Evolutionary conservation across 169 alveolate species (phyloP).

Genomic region (Toxoplasma gondii): DNA sequence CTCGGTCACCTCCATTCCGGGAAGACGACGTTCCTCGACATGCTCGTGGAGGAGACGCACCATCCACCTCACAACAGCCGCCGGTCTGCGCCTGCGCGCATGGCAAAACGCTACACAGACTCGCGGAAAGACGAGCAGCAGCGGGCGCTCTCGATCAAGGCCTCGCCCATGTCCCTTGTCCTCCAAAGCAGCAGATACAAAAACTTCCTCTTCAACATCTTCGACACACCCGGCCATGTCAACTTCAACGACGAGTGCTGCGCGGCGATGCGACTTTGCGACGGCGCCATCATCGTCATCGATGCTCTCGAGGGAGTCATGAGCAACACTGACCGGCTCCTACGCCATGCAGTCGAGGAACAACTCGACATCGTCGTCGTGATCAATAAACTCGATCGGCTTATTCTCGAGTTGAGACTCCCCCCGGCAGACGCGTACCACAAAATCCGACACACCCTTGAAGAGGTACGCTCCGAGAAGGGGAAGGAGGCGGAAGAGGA

Average conservation of each 20-base stretch:
- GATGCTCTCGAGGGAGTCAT: slow-evolving; percentile 98
- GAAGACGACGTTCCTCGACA: slow-evolving; percentile 96
- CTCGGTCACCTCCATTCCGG: slow-evolving; percentile 99
- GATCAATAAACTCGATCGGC: slow-evolving; percentile 96
- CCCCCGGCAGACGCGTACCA: slow-evolving; percentile 99
- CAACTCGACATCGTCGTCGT: slow-evolving; percentile 81
- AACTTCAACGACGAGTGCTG: slow-evolving; percentile 97
- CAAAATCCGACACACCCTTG: slow-evolving; percentile 89
- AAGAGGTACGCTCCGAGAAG: slow-evolving; percentile 68
- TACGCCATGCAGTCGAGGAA: slow-evolving; percentile 85
- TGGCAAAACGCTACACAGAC: slow-evolving; percentile 91
- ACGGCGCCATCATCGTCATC: slow-evolving; percentile 95
- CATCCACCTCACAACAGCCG: slow-evolving; percentile 1
- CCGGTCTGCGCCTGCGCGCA: background rate
- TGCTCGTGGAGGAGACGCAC: slow-evolving; percentile 95
- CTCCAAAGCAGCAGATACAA: slow-evolving; percentile 90
- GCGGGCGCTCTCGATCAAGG: slow-evolving; percentile 95
- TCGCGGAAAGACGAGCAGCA: slow-evolving; percentile 97
- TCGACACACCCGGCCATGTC: slow-evolving; percentile 89
- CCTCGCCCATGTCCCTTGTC: slow-evolving; percentile 96
- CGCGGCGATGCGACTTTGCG: slow-evolving; percentile 94
- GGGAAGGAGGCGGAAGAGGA: background rate
- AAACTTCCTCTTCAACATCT: slow-evolving; percentile 71
- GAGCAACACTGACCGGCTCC: slow-evolving; percentile 89
- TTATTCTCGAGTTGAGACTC: slow-evolving; percentile 94